These are phyloP conservation scores for Linaria vulgaris DNA, from an alignment of 257 asterid genomes.

Conservation along the genomic window DNA sequence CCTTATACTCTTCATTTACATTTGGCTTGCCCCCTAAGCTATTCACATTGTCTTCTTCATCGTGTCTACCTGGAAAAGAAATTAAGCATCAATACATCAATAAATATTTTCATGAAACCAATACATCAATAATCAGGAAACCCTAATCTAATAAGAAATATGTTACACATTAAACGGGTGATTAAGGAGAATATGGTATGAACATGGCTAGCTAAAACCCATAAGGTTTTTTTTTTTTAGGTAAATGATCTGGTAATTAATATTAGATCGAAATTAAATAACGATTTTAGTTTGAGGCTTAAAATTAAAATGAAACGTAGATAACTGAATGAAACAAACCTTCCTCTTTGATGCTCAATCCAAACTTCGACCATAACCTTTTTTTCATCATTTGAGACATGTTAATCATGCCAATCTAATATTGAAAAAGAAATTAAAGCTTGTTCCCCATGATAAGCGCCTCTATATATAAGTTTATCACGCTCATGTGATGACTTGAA, in stretches of 20 bases:
- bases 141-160: background rate
- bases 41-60: constrained; percentile 20
- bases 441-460: background rate
- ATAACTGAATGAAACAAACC: constrained; percentile 32
- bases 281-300: too few relatives aligned
- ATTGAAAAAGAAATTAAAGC: constrained; percentile 7
- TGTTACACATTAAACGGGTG: background rate
- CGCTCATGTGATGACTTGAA: constrained; percentile 3
- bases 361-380: constrained; percentile 29
- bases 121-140: constrained; percentile 4
- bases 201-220: too few relatives aligned
- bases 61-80: constrained; percentile 34
- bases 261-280: too few relatives aligned
- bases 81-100: background rate
- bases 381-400: constrained; percentile 28
- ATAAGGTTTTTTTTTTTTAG: too few relatives aligned
- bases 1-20: constrained; percentile 60
- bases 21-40: constrained; percentile 38
- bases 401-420: background rate
- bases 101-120: background rate
- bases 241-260: too few relatives aligned
- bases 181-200: background rate
- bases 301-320: too few relatives aligned
- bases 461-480: constrained; percentile 22
- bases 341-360: constrained; percentile 28